Conservation (phyloP, 352 stramenopile species). For the Halophytophthora polymorphica region DNA sequence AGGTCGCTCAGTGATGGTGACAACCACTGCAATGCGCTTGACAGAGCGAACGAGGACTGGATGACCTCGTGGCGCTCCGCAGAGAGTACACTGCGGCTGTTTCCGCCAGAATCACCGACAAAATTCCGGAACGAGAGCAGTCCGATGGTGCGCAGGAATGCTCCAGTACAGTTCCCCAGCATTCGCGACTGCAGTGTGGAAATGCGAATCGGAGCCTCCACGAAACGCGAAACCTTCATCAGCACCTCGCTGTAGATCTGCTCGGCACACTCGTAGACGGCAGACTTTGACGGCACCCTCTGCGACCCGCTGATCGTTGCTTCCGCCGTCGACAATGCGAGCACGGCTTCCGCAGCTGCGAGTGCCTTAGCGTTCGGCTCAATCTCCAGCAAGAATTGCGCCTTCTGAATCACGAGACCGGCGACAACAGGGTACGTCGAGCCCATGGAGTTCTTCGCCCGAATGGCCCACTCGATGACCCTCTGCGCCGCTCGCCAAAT, state of each 20-base stretch:
- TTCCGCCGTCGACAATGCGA: constrained; percentile 44
- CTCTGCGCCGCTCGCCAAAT: constrained; percentile 87
- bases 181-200: constrained; percentile 72
- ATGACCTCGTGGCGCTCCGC: constrained; percentile 50
- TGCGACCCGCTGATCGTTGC: constrained; percentile 18
- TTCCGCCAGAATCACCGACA: constrained; percentile 50
- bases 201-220: constrained; percentile 73
- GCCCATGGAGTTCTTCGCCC: constrained; percentile 86
- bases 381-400: constrained; percentile 80
- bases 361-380: constrained; percentile 71
- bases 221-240: constrained; percentile 79
- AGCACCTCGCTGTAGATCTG: constrained; percentile 83
- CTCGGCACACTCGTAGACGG: constrained; percentile 74
- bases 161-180: constrained; percentile 66
- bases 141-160: constrained; percentile 76
- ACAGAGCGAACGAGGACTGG: constrained; percentile 70
- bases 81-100: constrained; percentile 31
- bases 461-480: constrained; percentile 88
- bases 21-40: constrained; percentile 73
- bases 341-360: constrained; percentile 64
- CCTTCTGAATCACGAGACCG: constrained; percentile 78
- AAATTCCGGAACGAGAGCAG: constrained; percentile 78
- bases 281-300: constrained; percentile 39
- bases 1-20: constrained; percentile 40
- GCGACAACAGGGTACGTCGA: constrained; percentile 82